Conservation (phyloP, 176 grass and related monocot genomes). For the Cenchrus americanus region DNA sequence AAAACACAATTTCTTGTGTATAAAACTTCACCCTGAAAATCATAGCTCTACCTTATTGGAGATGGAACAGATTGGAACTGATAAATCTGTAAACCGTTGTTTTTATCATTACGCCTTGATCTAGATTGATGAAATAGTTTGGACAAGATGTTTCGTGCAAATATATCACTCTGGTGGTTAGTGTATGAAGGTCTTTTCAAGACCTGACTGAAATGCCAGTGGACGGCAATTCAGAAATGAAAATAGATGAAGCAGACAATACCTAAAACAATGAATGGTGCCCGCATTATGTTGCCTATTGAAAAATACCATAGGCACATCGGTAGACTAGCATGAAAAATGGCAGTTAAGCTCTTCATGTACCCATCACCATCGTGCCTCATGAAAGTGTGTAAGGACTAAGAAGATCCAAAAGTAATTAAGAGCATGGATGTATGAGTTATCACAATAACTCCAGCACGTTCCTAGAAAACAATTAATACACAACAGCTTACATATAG, state of each 20-base stretch:
- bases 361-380: neutral
- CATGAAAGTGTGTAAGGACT: neutral
- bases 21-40: constrained; percentile 84
- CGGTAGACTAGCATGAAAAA: constrained; percentile 5
- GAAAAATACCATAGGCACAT: neutral
- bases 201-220: constrained; percentile 20
- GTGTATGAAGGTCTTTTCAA: constrained; percentile 24
- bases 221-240: constrained; percentile 3
- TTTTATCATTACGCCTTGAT: constrained; percentile 18
- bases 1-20: constrained; percentile 97
- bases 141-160: constrained; percentile 11
- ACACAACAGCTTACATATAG: neutral
- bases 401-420: neutral
- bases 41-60: constrained; percentile 21
- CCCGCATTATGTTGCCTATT: constrained; percentile 4
- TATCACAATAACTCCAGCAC: neutral
- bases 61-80: constrained; percentile 26
- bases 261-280: neutral
- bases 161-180: constrained; percentile 17
- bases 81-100: constrained; percentile 19
- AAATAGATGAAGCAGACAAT: constrained; percentile 12
- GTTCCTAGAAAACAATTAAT: neutral
- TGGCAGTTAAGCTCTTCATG: neutral
- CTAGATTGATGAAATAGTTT: constrained; percentile 11
- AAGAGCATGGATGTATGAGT: neutral